Percentiles rank a stretch among this genome's conserved stretches.
Evolutionary conservation across 2,329 filamentous ascomycete genomes (phyloP).

Genomic region (Ceratocystiopsis sp.): DNA sequence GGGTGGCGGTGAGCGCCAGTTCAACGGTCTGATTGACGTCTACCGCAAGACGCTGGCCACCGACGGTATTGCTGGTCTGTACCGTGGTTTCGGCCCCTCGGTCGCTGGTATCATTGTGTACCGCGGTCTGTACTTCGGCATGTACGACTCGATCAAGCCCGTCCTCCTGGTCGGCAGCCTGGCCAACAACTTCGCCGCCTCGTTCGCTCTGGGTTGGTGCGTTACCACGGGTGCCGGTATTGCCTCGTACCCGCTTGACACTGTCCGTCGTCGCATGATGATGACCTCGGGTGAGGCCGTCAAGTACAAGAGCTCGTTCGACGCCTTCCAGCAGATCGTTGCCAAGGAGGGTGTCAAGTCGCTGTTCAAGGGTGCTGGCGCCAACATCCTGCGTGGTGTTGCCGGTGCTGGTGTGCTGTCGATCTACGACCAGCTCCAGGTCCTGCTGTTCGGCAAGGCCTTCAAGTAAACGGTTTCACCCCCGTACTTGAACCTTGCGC

Average conservation of each 20-base stretch:
- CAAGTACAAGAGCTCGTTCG: conserved; percentile 97
- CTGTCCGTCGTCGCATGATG: conserved; percentile 99
- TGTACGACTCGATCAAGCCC: conserved; percentile 99
- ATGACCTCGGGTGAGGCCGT: conserved; percentile 96
- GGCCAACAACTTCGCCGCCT: conserved; percentile 98
- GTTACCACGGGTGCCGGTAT: conserved; percentile 99
- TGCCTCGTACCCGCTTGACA: conserved; percentile 99
- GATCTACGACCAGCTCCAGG: conserved; percentile 99
- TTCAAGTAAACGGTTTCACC: conserved; percentile 43
- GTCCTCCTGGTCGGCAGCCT: conserved; percentile 82
- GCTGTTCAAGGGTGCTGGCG: conserved; percentile 99
- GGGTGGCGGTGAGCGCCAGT: conserved; percentile 93
- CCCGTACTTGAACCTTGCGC: no score
- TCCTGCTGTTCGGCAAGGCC: conserved; percentile 99
- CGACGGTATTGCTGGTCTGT: conserved; percentile 98
- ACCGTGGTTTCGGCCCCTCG: conserved; percentile 99
- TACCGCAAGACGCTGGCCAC: conserved; percentile 99
- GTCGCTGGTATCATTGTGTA: conserved; percentile 99
- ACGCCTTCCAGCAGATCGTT: conserved; percentile 91
- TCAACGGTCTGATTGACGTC: conserved; percentile 98
- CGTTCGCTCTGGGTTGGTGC: conserved; percentile 94
- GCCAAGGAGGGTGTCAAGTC: conserved; percentile 96
- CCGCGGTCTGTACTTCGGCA: conserved; percentile 99
- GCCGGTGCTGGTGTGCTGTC: conserved; percentile 99
- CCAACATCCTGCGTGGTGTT: conserved; percentile 99